Conservation (phyloP, 2,329 filamentous ascomycete genomes). For the Aspergillus pseudoglaucus region DNA sequence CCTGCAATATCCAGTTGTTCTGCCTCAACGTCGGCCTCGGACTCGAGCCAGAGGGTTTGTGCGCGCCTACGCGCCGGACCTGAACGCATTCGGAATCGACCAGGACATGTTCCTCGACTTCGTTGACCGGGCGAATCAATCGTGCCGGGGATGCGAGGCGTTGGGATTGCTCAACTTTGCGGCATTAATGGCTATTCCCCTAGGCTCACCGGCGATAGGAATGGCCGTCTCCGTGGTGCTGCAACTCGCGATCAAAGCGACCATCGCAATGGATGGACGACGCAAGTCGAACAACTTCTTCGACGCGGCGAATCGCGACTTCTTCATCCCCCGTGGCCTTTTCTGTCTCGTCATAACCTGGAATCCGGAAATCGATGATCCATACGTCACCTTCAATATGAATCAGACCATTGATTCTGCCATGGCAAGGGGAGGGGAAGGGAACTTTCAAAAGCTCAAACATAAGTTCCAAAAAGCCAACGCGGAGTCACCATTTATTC, state of each 20-base stretch:
- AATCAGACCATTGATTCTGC: conserved; percentile 32
- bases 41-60: conserved; percentile 33
- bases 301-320: conserved; percentile 49
- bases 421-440: conserved; percentile 11
- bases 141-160: conserved; percentile 33
- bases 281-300: conserved; percentile 47
- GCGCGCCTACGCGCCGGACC: conserved; percentile 33
- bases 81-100: conserved; percentile 28
- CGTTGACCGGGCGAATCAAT: conserved; percentile 30
- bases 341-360: conserved; percentile 51
- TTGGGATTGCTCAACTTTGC: conserved; percentile 40
- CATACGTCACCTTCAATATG: conserved; percentile 25
- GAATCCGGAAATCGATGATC: conserved; percentile 35
- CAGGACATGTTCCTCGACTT: conserved; percentile 34
- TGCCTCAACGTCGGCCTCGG: conserved; percentile 34
- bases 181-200: conserved; percentile 33
- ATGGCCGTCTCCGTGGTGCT: conserved; percentile 41
- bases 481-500: conserved; percentile 35
- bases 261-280: conserved; percentile 34
- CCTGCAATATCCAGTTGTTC: conserved; percentile 31
- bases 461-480: conserved; percentile 33
- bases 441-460: conserved; percentile 17
- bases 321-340: conserved; percentile 53
- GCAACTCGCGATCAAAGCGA: conserved; percentile 37
- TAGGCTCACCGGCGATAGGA: conserved; percentile 25